Evolutionary conservation across 1,139 yeast genomes (phyloP).

Genomic region (Geotrichum aggregatum): DNA sequence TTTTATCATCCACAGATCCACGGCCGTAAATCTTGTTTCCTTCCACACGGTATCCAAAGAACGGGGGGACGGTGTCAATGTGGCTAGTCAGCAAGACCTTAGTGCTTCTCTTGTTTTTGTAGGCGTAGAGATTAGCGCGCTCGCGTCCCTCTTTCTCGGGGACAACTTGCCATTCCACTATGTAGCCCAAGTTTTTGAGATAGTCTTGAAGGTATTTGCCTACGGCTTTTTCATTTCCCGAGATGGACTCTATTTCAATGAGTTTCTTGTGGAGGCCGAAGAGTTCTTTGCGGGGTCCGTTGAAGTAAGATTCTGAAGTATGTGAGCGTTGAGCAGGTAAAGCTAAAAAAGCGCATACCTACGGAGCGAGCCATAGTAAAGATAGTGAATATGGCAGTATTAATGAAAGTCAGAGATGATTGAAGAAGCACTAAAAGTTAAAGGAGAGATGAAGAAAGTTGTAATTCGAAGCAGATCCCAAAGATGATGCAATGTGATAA

Average conservation of each 20-base stretch:
- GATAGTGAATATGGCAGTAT: not conserved
- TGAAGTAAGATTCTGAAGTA: constrained; percentile 16
- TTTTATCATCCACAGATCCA: constrained; percentile 64
- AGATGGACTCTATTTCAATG: constrained; percentile 41
- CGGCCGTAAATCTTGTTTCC: constrained; percentile 58
- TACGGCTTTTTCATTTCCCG: constrained; percentile 37
- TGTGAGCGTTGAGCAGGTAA: too few species aligned
- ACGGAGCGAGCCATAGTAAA: not conserved
- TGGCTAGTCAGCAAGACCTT: constrained; percentile 65
- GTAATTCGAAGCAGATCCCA: too few species aligned
- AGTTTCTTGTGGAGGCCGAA: constrained; percentile 40
- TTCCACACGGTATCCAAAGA: constrained; percentile 66
- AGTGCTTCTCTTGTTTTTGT: constrained; percentile 48
- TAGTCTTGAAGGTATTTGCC: constrained; percentile 40
- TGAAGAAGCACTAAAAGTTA: not conserved
- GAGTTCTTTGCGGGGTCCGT: constrained; percentile 21
- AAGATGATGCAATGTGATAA: too few species aligned
- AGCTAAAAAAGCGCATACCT: constrained; percentile 3
- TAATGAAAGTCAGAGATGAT: not conserved
- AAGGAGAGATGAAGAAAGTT: too few species aligned
- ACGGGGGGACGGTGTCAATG: constrained; percentile 81
- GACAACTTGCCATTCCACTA: constrained; percentile 48
- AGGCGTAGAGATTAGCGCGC: constrained; percentile 53
- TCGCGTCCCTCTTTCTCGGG: constrained; percentile 39
- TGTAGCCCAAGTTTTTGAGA: constrained; percentile 45